Conservation (phyloP, 179 eudicot species). For the Nepenthes alata region DNA sequence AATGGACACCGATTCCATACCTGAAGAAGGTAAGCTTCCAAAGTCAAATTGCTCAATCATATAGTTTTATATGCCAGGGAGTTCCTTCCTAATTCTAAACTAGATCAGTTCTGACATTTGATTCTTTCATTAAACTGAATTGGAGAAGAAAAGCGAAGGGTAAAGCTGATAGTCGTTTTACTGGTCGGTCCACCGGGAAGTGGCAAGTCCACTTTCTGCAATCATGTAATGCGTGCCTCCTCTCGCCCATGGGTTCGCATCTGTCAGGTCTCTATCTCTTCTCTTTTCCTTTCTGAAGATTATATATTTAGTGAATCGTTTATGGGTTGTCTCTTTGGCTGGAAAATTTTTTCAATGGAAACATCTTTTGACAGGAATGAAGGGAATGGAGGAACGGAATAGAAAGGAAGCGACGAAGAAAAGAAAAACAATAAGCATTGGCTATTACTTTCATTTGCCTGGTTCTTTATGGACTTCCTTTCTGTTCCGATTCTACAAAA, state of each 20-base stretch:
- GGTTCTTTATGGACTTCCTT: too few relatives aligned
- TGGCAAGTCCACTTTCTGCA: constrained; percentile 93
- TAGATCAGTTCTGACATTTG: too few relatives aligned
- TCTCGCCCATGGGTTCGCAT: constrained; percentile 74
- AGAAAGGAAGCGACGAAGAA: too few relatives aligned
- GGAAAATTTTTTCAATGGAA: too few relatives aligned
- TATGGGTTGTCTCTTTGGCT: background rate
- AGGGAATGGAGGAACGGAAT: background rate
- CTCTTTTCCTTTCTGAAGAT: background rate
- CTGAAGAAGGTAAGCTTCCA: too few relatives aligned
- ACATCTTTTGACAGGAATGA: background rate
- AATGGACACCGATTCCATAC: too few relatives aligned
- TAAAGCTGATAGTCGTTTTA: constrained; percentile 37
- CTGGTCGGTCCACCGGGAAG: constrained; percentile 90
- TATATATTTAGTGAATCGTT: constrained; percentile 1
- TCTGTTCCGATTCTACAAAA: too few relatives aligned
- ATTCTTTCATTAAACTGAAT: background rate
- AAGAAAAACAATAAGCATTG: too few relatives aligned
- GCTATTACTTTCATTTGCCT: too few relatives aligned
- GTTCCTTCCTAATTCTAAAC: too few relatives aligned
- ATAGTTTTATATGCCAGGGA: too few relatives aligned
- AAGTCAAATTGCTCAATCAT: too few relatives aligned
- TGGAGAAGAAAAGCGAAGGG: constrained; percentile 14
- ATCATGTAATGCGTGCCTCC: constrained; percentile 41
- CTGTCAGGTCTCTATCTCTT: constrained; percentile 51